Base-by-base conservation (phyloP, 768 basidiomycete genomes). In the Lactarius quietus region DNA sequence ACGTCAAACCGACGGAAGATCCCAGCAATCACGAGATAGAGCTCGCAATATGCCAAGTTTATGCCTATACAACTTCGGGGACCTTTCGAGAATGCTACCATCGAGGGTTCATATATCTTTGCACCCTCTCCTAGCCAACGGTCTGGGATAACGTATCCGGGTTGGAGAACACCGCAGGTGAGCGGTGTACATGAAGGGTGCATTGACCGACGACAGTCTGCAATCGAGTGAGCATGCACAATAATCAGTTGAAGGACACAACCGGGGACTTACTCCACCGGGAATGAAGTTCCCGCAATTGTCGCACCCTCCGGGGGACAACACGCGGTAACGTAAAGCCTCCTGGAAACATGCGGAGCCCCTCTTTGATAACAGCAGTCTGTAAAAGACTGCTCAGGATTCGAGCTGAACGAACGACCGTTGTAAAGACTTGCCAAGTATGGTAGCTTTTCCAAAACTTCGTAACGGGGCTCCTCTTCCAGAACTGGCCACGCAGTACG, bases 261-360 rank as follows among this genome's bases (percentile, higher is more conserved):
- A 12, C 20, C n/a, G 26, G 15, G 14, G 15, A 35, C 35, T 26
- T 38, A 57, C 56, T n/a, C 56, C 56, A 6, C 56, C 28, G 31
- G 41, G 45, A 38, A 51, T n/a, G 35, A 18, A 45, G 1, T 20
- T 62, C 63, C 66, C 59, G 35, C 58, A 63, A 58, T 36, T 53
- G 36, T 57, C 56, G 57, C 36, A 60, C 69, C 59, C 68, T 64
- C 59, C 63, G 57, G 33, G 63, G 64, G 52, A 70, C 35, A 57
- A 66, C 10, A 59, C 62, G 64, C 62, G 33, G 64, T 38, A 39
- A 67, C 62, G 60, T 33, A 0, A 35, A 15, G 23, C 35, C 8
- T 23, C 23, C 56, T 23, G 56, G 56, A 23, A 28, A 38, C 56
- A 57, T 38, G 23, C 56, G 56, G 12, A 57, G 23, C 6, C 56